Evolutionary conservation across 2,329 filamentous ascomycete species (phyloP).

Genomic region (Nemania serpens): DNA sequence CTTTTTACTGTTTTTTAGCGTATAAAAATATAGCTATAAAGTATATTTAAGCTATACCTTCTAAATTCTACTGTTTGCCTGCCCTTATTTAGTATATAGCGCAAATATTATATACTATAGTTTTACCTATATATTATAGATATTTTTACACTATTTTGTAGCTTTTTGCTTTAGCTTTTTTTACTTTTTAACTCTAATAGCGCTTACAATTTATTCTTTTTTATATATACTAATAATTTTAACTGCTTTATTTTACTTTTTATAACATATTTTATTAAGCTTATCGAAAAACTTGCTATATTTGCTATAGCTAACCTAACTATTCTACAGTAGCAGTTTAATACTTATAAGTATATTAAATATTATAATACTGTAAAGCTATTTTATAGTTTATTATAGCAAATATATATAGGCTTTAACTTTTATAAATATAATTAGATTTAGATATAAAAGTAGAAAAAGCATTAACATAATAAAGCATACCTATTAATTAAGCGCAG

Average conservation of each 20-base stretch:
- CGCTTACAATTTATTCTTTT: neutral
- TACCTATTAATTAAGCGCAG: too few relatives aligned
- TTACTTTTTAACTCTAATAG: neutral
- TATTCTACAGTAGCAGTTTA: neutral
- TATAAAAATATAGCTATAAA: neutral
- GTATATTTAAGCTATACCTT: neutral
- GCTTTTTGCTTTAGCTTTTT: neutral
- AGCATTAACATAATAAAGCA: neutral
- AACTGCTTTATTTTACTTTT: neutral
- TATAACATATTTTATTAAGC: constrained; percentile 1
- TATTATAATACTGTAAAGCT: neutral
- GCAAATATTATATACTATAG: neutral
- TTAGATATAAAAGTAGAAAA: neutral
- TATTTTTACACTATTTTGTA: neutral
- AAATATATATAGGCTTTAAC: neutral
- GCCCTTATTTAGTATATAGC: too few relatives aligned
- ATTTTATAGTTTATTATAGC: neutral
- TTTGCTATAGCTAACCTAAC: neutral
- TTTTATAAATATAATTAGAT: neutral
- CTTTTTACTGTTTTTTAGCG: neutral
- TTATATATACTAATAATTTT: neutral
- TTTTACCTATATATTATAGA: neutral
- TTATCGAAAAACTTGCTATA: neutral
- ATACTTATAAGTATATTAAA: neutral
- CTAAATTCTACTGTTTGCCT: neutral